Evolutionary conservation across 2,329 filamentous ascomycete genomes (phyloP).

Genomic region (Fusarium secorum): DNA sequence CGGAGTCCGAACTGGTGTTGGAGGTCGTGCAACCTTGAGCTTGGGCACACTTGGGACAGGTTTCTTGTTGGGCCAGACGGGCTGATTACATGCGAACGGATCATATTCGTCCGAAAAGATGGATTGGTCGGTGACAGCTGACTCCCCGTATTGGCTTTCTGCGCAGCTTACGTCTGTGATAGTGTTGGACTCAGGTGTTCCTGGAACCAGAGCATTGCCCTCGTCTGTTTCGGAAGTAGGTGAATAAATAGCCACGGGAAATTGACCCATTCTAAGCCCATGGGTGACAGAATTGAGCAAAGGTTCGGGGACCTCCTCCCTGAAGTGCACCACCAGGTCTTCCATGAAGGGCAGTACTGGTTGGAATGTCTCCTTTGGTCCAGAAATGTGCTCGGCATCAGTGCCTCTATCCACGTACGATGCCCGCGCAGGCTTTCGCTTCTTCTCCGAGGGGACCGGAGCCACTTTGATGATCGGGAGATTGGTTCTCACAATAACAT

Average conservation of each 20-base stretch:
- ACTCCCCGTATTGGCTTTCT: conserved; percentile 24
- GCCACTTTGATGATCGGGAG: conserved; percentile 43
- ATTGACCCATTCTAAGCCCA: conserved; percentile 49
- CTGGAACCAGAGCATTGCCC: conserved; percentile 32
- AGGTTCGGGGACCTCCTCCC: conserved; percentile 51
- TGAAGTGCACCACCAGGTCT: conserved; percentile 65
- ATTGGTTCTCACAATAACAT: conserved; percentile 44
- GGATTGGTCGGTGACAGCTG: conserved; percentile 14
- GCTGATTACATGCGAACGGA: conserved; percentile 52
- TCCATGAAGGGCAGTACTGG: conserved; percentile 62
- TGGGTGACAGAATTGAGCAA: conserved; percentile 57
- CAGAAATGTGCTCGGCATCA: conserved; percentile 44
- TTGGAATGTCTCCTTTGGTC: conserved; percentile 44
- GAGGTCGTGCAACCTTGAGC: conserved; percentile 47
- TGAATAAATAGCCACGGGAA: conserved; percentile 40
- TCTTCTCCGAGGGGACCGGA: conserved; percentile 42
- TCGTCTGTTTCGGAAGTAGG: conserved; percentile 35
- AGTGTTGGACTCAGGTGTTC: conserved; percentile 39
- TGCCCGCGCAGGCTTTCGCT: conserved; percentile 38
- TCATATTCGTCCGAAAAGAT: conserved; percentile 53
- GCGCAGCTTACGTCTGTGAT: conserved; percentile 7
- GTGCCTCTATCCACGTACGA: conserved; percentile 52
- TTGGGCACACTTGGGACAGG: conserved; percentile 28
- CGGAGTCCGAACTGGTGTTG: conserved; percentile 56
- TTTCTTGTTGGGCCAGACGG: conserved; percentile 39